These are phyloP conservation scores for Pyrenochaeta sp. DNA, from an alignment of 2,329 filamentous ascomycete species.

Conservation along the genomic window DNA sequence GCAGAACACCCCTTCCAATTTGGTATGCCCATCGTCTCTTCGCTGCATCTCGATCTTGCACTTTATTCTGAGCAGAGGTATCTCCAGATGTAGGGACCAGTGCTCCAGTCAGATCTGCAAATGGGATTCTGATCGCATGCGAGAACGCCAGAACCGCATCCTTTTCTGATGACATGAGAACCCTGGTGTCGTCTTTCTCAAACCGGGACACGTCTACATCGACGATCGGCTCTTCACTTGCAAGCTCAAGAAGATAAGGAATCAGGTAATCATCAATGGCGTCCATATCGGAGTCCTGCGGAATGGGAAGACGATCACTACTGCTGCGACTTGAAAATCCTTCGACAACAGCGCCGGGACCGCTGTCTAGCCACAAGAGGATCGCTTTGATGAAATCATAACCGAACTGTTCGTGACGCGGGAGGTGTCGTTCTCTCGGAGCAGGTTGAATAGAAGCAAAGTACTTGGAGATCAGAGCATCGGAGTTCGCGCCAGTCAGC, in stretches of 20 bases:
- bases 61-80: slow-evolving; percentile 26
- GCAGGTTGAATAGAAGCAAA: slow-evolving; percentile 60
- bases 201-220: slow-evolving; percentile 67
- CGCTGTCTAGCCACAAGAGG: slow-evolving; percentile 68
- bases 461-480: slow-evolving; percentile 48
- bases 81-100: slow-evolving; percentile 37
- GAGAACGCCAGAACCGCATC: slow-evolving; percentile 65
- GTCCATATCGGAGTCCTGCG: slow-evolving; percentile 57
- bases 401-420: slow-evolving; percentile 60
- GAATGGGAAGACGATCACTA: slow-evolving; percentile 60
- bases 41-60: slow-evolving; percentile 55
- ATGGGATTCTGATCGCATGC: slow-evolving; percentile 60
- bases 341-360: slow-evolving; percentile 61
- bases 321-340: slow-evolving; percentile 62
- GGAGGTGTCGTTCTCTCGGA: slow-evolving; percentile 42
- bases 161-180: slow-evolving; percentile 61
- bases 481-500: slow-evolving; percentile 51
- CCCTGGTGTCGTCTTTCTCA: slow-evolving; percentile 61
- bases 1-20: slow-evolving; percentile 65
- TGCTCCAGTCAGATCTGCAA: slow-evolving; percentile 57
- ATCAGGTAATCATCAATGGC: slow-evolving; percentile 65
- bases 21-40: slow-evolving; percentile 66
- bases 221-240: slow-evolving; percentile 58
- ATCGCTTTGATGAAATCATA: slow-evolving; percentile 72
- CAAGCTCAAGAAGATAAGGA: slow-evolving; percentile 64